A percentile compares a stretch with the other conserved stretches of the same genome.
Evolutionary conservation across 768 basidiomycete species (phyloP).

Genomic region (Tylopilus subfusipes): DNA sequence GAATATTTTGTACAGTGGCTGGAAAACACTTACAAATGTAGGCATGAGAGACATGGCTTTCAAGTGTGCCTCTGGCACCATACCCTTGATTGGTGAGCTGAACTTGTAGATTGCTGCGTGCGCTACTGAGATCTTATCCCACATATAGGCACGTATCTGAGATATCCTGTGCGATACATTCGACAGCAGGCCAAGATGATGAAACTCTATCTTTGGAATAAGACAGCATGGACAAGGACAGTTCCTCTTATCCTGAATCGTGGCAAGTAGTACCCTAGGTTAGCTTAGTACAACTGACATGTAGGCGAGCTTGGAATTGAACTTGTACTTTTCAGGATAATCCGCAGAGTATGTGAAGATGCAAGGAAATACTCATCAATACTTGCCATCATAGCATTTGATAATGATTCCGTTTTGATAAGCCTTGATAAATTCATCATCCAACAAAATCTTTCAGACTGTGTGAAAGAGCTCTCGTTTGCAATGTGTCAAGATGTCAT

Average conservation of each 20-base stretch:
- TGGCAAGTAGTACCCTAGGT: slow-evolving; percentile 24
- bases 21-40: slow-evolving; percentile 6
- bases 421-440: slow-evolving; percentile 23
- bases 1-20: not conserved
- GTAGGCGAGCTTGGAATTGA: no score
- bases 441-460: not conserved
- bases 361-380: slow-evolving; percentile 21
- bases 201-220: slow-evolving; percentile 13
- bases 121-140: not conserved
- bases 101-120: slow-evolving; percentile 7
- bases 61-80: slow-evolving; percentile 3
- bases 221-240: slow-evolving; percentile 33
- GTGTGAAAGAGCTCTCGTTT: not conserved
- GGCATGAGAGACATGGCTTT: slow-evolving; percentile 11
- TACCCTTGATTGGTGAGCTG: slow-evolving; percentile 12
- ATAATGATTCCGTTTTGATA: slow-evolving; percentile 25
- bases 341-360: slow-evolving; percentile 36
- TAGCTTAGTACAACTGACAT: no score
- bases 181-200: slow-evolving; percentile 4
- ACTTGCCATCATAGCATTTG: slow-evolving; percentile 20
- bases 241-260: slow-evolving; percentile 24
- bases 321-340: slow-evolving; percentile 36
- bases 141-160: not conserved
- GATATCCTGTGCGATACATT: slow-evolving; percentile 7
- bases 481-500: not conserved